A percentile compares a stretch with the other conserved stretches of the same genome.
Evolutionary conservation across 208 protist genomes (phyloP).

Genomic region (Crithidia sp.): DNA sequence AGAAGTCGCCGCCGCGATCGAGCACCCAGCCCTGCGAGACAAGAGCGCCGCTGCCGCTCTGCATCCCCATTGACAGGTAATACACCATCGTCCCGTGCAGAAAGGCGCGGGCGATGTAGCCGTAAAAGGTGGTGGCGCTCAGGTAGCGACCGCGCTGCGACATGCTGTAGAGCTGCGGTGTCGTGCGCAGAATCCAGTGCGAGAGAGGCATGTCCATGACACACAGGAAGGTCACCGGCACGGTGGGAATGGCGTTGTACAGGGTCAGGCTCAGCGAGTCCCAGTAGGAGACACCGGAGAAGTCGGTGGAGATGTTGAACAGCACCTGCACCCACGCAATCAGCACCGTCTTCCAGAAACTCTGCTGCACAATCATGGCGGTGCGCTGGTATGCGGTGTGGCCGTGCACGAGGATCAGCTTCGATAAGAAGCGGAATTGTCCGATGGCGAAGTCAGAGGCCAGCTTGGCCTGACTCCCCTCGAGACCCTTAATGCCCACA

Average conservation of each 20-base stretch:
- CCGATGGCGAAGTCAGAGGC: constrained; percentile 93
- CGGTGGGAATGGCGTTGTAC: constrained; percentile 91
- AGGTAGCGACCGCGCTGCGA: constrained; percentile 74
- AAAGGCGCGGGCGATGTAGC: constrained; percentile 74
- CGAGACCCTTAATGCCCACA: constrained; percentile 88
- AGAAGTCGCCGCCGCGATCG: constrained; percentile 77
- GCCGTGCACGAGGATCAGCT: constrained; percentile 94
- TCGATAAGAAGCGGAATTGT: constrained; percentile 90
- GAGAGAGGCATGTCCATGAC: constrained; percentile 85
- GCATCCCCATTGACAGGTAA: constrained; percentile 50
- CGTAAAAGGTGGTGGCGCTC: constrained; percentile 75
- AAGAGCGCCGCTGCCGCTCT: constrained; percentile 39
- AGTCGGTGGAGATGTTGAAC: constrained; percentile 84
- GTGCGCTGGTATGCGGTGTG: constrained; percentile 91
- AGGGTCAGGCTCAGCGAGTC: constrained; percentile 83
- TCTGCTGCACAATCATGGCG: constrained; percentile 94
- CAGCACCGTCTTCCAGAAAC: constrained; percentile 96
- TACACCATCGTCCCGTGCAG: constrained; percentile 80
- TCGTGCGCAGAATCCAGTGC: constrained; percentile 51
- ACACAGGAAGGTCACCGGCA: constrained; percentile 84
- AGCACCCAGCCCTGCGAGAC: constrained; percentile 41
- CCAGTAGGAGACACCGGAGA: constrained; percentile 90
- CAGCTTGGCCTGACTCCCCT: constrained; percentile 89
- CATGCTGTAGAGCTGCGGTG: constrained; percentile 72
- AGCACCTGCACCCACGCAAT: constrained; percentile 93